A percentile compares a stretch with the other conserved stretches of the same genome.
phyloP scores from a whole-genome alignment of 805 yeast species.

The Vanderwaltozyma verrucispora region DNA sequence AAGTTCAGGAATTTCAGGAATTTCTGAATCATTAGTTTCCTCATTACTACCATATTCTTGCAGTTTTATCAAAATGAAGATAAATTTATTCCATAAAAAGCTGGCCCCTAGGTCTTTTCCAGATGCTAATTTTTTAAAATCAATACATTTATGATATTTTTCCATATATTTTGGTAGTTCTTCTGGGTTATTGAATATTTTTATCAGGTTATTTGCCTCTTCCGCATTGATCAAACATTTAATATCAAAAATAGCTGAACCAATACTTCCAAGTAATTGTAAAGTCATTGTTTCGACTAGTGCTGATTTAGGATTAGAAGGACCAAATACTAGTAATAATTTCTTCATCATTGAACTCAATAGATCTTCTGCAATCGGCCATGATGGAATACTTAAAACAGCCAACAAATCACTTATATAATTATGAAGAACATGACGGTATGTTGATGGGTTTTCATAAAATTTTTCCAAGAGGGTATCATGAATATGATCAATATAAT shows the following conservation, averaged over 20 bases:
- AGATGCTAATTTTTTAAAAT: conserved; percentile 1
- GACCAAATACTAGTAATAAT: conserved; percentile 31
- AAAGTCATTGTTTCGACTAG: conserved; percentile 41
- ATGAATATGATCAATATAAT: conserved; percentile 17
- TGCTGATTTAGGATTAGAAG: conserved; percentile 29
- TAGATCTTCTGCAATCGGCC: conserved; percentile 48
- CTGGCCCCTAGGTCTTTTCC: conserved; percentile 3
- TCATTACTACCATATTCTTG: conserved; percentile 10
- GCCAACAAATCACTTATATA: conserved; percentile 46
- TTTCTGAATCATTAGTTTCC: conserved; percentile 1
- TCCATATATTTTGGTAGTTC: conserved; percentile 8
- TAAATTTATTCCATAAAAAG: conserved; percentile 15
- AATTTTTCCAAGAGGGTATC: conserved; percentile 15
- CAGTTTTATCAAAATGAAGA: conserved; percentile 7
- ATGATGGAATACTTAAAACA: conserved; percentile 45
- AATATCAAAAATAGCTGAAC: conserved; percentile 35
- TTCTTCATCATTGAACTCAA: conserved; percentile 36
- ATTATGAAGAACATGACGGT: conserved; percentile 37
- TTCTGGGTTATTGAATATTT: conserved; percentile 19
- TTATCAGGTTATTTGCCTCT: conserved; percentile 14
- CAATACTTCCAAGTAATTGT: conserved; percentile 54
- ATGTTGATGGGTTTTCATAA: conserved; percentile 21
- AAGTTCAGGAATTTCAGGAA: not conserved
- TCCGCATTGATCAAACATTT: conserved; percentile 10
- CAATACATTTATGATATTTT: conserved; percentile 10